Conservation (phyloP, 2,329 filamentous ascomycete genomes). For the Xylaria polymorpha region DNA sequence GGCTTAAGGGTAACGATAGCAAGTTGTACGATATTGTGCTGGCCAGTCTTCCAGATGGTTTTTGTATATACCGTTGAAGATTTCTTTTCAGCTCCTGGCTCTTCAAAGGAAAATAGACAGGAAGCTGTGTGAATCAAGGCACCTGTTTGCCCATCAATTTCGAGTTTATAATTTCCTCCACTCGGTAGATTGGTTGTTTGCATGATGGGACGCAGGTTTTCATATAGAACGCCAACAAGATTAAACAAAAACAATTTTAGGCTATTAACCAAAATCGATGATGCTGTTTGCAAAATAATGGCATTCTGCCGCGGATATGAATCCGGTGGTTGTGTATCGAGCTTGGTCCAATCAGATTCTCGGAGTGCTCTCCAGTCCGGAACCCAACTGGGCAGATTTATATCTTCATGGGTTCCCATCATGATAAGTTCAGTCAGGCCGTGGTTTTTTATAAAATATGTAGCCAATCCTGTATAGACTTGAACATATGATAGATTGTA, state of each 20-base stretch:
- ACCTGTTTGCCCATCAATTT: neutral
- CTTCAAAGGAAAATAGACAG: neutral
- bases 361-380: conserved; percentile 5
- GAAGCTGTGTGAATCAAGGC: neutral
- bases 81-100: neutral
- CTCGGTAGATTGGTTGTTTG: neutral
- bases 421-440: neutral
- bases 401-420: neutral
- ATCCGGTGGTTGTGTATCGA: no score
- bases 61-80: neutral
- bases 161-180: neutral
- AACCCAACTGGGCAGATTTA: neutral
- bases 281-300: no score
- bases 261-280: neutral
- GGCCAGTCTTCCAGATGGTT: neutral
- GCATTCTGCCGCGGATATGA: no score
- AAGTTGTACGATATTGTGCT: neutral
- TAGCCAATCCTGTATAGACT: conserved; percentile 1
- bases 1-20: neutral
- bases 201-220: neutral
- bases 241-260: neutral
- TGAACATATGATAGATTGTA: conserved; percentile 1
- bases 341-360: neutral
- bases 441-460: neutral
- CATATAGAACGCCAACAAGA: neutral